Evolutionary conservation across 1,284 basidiomycete species (phyloP), one percentile per base, ranked within the genome.

Genomic region (Vanrija humicola): DNA sequence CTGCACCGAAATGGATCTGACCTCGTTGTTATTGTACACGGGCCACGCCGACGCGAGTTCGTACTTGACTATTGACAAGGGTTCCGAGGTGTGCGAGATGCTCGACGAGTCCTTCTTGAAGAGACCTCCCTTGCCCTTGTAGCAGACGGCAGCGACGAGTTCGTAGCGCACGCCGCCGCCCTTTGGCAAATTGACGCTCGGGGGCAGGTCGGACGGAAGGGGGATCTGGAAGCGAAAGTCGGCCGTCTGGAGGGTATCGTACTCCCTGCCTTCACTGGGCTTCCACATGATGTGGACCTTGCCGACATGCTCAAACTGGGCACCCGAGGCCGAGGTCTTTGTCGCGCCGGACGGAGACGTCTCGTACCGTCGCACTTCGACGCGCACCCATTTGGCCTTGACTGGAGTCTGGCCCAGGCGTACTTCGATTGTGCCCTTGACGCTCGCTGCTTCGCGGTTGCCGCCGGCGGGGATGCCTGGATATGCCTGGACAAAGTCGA

Each of bases 21-120:
- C 82, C 67, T 93, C 89, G 6, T 83, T 83, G 65, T 88, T 84
- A 50, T 84, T 83, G 72, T 92, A 93, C 43, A 90, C 81, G 0
- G 90, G 90, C 90, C 90, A 94, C 3, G 88, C 86, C 3, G 89
- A 88, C 64, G 92, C 89, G 8, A 92, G 77, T 60, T 93, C 90
- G 68, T 93, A 89, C 74, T 93, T 93, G 78, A 89, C 87, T 64
- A 94, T 88, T 58, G 85, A 83, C 49, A 94, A 85, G 6, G 80
- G 77, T 42, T 87, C 82, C 28, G 82, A 79, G 14, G 83, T 81
- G 16, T 84, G 82, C 43, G 83, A 74, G 77, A 58, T 81, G 73
- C 38, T 83, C 78, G 77, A 86, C 83, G 68, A 82, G 79, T 70
- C 86, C 61, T 75, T 85, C 46, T 88, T 87, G 62, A 93, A 82